Evolutionary conservation across 306 rosid species (phyloP).

Genomic region (Cotoneaster glaucophyllus): DNA sequence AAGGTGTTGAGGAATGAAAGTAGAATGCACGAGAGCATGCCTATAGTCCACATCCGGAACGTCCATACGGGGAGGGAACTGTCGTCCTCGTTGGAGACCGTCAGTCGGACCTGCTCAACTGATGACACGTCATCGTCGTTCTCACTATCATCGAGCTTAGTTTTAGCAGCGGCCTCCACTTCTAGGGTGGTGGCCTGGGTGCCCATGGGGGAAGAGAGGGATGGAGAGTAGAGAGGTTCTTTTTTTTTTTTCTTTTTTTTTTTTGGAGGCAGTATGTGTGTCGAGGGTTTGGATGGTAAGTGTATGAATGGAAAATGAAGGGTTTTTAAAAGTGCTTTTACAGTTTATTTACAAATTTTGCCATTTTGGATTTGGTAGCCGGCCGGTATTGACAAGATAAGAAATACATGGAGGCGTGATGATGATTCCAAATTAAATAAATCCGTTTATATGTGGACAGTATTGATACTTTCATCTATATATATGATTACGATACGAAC

Average conservation of each 20-base stretch:
- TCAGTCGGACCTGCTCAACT: conserved; percentile 58
- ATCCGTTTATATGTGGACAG: background rate
- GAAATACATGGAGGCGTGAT: background rate
- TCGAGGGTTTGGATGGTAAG: background rate
- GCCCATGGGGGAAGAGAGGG: background rate
- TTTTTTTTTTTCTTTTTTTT: background rate
- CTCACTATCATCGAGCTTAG: background rate
- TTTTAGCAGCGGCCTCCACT: background rate
- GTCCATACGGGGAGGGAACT: conserved; percentile 71
- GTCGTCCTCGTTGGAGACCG: conserved; percentile 62
- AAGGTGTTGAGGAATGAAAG: conserved; percentile 75
- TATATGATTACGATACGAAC: background rate
- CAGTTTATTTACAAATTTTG: background rate
- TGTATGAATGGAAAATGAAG: background rate
- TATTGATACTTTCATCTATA: background rate
- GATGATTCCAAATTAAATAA: background rate
- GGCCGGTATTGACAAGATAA: conserved; percentile 1
- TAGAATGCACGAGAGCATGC: conserved; percentile 47
- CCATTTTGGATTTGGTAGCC: background rate
- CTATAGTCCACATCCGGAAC: conserved; percentile 79
- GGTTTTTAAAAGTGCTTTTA: background rate
- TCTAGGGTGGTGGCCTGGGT: background rate
- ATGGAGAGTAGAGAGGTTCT: background rate
- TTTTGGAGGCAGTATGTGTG: background rate
- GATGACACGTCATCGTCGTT: conserved; percentile 41